phyloP scores from a whole-genome alignment of 352 stramenopile genomes.

The Pythium aphanidermatum region DNA sequence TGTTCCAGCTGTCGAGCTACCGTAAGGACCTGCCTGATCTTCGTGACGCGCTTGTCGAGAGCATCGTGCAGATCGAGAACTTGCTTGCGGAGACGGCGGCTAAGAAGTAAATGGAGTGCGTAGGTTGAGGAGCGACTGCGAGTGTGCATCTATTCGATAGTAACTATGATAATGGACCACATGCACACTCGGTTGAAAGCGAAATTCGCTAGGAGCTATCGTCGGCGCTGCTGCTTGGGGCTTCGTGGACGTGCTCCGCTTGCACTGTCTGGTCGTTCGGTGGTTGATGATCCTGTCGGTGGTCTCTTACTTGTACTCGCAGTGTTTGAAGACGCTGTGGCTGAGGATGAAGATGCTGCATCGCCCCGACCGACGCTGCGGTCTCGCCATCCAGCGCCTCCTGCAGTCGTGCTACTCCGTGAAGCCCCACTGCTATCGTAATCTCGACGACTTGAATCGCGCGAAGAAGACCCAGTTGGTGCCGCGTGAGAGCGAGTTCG shows the following conservation, averaged over 20 bases:
- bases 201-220: too few species aligned
- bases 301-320: constrained; percentile 7
- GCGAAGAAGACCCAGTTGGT: constrained; percentile 8
- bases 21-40: constrained; percentile 68
- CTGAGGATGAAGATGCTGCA: background rate
- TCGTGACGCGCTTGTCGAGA: constrained; percentile 67
- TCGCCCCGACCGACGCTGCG: constrained; percentile 20
- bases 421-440: constrained; percentile 10
- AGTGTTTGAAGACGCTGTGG: background rate
- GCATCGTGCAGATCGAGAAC: constrained; percentile 62
- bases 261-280: constrained; percentile 14
- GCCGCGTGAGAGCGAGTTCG: constrained; percentile 1
- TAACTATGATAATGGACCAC: too few species aligned
- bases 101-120: constrained; percentile 15
- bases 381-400: constrained; percentile 9
- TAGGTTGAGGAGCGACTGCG: too few species aligned
- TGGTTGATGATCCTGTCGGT: constrained; percentile 1
- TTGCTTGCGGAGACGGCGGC: constrained; percentile 28
- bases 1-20: constrained; percentile 86
- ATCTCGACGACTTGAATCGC: constrained; percentile 11
- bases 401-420: background rate
- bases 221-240: constrained; percentile 42
- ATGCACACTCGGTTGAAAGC: too few species aligned
- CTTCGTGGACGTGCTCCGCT: constrained; percentile 25
- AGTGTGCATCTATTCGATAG: too few species aligned